These are phyloP conservation scores for Dothideomycetidae sp. DNA, from an alignment of 2,329 filamentous ascomycete genomes.

Conservation along the genomic window DNA sequence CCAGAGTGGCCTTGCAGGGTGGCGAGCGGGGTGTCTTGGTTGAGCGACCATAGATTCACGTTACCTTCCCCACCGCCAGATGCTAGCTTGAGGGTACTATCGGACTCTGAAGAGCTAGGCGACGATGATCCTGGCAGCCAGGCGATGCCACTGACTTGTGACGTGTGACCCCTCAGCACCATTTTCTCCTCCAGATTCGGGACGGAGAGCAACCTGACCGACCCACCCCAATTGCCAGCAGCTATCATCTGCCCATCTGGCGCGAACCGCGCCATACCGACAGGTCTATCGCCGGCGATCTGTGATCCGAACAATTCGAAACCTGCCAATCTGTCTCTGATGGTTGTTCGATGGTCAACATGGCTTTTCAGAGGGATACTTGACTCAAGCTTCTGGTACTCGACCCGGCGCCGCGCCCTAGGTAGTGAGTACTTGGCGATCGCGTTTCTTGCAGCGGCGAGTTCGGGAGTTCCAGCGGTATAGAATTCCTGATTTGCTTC, in stretches of 20 bases:
- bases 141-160: constrained; percentile 75
- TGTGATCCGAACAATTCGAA: constrained; percentile 93
- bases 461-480: constrained; percentile 60
- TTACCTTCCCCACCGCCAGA: constrained; percentile 82
- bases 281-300: constrained; percentile 75
- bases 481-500: constrained; percentile 92
- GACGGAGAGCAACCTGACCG: constrained; percentile 72
- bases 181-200: constrained; percentile 66
- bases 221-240: constrained; percentile 84
- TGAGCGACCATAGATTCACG: constrained; percentile 80
- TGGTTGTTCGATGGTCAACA: constrained; percentile 75
- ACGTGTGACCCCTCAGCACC: constrained; percentile 68
- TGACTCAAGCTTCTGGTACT: constrained; percentile 65
- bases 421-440: constrained; percentile 78
- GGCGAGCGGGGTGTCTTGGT: constrained; percentile 68
- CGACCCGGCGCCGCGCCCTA: constrained; percentile 60
- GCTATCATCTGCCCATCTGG: constrained; percentile 73
- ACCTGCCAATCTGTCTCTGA: constrained; percentile 67
- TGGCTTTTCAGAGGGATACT: constrained; percentile 77
- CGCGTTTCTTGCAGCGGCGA: constrained; percentile 61
- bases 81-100: constrained; percentile 66
- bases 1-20: constrained; percentile 73
- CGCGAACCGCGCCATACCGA: constrained; percentile 84
- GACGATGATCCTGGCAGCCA: constrained; percentile 80
- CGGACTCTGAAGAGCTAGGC: constrained; percentile 46